These are phyloP conservation scores for Phaseolus coccineus DNA, from an alignment of 331 rosid genomes.

Conservation along the genomic window DNA sequence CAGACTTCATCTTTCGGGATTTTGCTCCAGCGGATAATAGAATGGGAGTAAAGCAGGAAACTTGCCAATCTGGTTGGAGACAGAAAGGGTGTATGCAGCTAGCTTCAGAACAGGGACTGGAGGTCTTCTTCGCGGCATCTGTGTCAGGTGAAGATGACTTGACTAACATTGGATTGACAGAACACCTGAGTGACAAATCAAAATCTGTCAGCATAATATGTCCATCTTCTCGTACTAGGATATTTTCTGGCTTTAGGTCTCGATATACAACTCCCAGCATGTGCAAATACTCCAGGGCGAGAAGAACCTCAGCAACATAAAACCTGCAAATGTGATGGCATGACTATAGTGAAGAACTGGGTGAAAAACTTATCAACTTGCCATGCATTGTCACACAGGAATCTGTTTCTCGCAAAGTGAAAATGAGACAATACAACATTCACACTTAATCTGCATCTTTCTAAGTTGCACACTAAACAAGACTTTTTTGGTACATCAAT, in stretches of 20 bases:
- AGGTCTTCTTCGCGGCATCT: slow-evolving; percentile 64
- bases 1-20: slow-evolving; percentile 80
- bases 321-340: slow-evolving; percentile 62
- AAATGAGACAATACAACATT: slow-evolving; percentile 16
- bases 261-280: slow-evolving; percentile 98
- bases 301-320: slow-evolving; percentile 94
- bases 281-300: slow-evolving; percentile 94
- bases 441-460: not conserved
- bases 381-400: not conserved
- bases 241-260: slow-evolving; percentile 94
- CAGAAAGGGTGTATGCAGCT: slow-evolving; percentile 97
- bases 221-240: slow-evolving; percentile 96
- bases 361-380: not conserved
- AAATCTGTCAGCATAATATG: slow-evolving; percentile 97
- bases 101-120: slow-evolving; percentile 75
- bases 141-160: slow-evolving; percentile 72
- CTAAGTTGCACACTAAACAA: slow-evolving; percentile 32
- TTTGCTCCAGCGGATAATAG: slow-evolving; percentile 69
- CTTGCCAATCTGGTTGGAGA: slow-evolving; percentile 98
- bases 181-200: slow-evolving; percentile 89
- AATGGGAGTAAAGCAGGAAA: slow-evolving; percentile 94
- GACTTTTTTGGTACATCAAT: slow-evolving; percentile 9
- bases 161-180: slow-evolving; percentile 76
- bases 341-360: slow-evolving; percentile 34
- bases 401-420: slow-evolving; percentile 12